Base-by-base conservation (phyloP, 2,329 filamentous ascomycete genomes). In the Macrophomina pseudophaseolina region DNA sequence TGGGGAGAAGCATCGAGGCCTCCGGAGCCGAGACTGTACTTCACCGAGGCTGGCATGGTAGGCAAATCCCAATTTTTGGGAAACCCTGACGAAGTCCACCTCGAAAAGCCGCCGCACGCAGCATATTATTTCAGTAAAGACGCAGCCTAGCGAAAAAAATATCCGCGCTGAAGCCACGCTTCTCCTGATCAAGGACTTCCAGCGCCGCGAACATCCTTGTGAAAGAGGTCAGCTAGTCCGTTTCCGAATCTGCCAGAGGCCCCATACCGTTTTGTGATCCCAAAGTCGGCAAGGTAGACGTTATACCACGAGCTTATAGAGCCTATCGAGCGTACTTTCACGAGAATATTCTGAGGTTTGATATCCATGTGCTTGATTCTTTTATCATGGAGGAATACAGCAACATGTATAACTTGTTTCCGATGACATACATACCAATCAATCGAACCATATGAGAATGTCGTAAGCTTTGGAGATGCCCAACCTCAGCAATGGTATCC, bases 201-300 rank as follows among this genome's bases (percentile, higher is more conserved):
- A 76, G 77, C 1, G 77, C 77, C 14, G 72, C 72, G 64, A 79
- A 79, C 69, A 73, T 73, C 54, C 73, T 73, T 48, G 76, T 78
- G 28, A 76, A 67, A 0, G 69, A 35, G 3, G 66, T 74, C 1
- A 54, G 59, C 0, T 68, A 60, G 4, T 73, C 69, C 0, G 72
- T 74, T 14, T 72, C 68, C 28, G 38, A 12, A 23, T 72, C 72
- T 14, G 62, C 67, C 16, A 73, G 73, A 73, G 6, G 66, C 52
- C n/a, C n/a, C n/a, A 46, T 72, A 69, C 44, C 67, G 66, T 11
- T 72, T 68, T 12, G 51, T 32, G 3, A 53, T 53, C n/a, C 51
- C 30, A 4, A 53, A 53, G 18, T 53, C 51, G 16, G 51, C 32
- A 1, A 53, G 32, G 7, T 18, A 53, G 0, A 35, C 16, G 12